Conservation (phyloP, 345 rosid species). For the Turritis glabra region DNA sequence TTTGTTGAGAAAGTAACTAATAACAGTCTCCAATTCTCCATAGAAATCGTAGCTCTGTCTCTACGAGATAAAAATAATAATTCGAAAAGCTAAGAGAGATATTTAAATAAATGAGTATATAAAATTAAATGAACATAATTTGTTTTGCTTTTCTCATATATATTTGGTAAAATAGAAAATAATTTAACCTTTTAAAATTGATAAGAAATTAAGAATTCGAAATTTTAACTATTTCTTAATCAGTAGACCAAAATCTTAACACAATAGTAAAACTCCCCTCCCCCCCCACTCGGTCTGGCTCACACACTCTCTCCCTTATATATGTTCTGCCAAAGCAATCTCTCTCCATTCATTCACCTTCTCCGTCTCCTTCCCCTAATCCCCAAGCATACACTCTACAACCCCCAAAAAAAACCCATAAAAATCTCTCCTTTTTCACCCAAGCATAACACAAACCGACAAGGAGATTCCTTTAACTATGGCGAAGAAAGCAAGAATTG, state of each 20-base stretch:
- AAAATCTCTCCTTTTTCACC: neutral
- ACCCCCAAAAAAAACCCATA: neutral
- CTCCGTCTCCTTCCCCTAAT: constrained; percentile 32
- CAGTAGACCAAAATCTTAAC: neutral
- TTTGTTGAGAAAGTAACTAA: too few species aligned
- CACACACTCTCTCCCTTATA: constrained; percentile 32
- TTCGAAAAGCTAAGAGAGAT: neutral
- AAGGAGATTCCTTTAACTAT: constrained; percentile 37
- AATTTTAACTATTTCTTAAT: too few species aligned
- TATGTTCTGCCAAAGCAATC: constrained; percentile 33
- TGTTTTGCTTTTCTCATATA: too few species aligned
- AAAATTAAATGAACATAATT: too few species aligned
- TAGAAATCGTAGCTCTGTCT: neutral
- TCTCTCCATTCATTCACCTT: constrained; percentile 41
- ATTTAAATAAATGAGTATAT: too few species aligned
- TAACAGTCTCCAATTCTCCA: neutral
- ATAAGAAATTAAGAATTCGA: too few species aligned
- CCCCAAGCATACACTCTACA: constrained; percentile 16
- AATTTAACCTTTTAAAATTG: too few species aligned
- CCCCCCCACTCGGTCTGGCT: neutral
- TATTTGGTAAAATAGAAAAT: too few species aligned
- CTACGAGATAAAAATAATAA: neutral
- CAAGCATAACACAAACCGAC: constrained; percentile 22
- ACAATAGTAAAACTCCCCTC: neutral
- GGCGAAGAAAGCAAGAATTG: constrained; percentile 89